These are phyloP conservation scores for Termitomyces sp. DNA, from an alignment of 768 basidiomycete genomes.

Conservation along the genomic window DNA sequence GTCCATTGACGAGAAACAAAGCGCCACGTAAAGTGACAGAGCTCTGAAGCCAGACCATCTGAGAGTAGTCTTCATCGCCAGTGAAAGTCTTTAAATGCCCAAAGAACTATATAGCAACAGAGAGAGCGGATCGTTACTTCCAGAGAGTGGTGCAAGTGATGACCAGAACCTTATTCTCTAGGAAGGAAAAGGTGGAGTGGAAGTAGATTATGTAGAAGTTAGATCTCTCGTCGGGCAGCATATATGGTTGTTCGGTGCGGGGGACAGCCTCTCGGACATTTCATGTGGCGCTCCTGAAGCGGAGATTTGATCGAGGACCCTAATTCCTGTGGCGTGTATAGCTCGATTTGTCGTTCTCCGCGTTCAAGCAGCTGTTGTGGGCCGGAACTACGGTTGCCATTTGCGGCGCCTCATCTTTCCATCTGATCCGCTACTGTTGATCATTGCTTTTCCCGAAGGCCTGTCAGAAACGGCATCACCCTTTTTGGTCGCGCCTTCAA, in stretches of 20 bases:
- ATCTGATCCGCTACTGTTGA: background rate
- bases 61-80: background rate
- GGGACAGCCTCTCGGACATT: background rate
- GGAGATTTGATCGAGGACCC: background rate
- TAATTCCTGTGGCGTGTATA: background rate
- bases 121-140: background rate
- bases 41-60: conserved; percentile 9
- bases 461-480: background rate
- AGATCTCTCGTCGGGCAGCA: background rate
- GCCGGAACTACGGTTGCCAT: background rate
- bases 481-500: background rate
- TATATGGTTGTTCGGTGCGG: background rate
- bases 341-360: background rate
- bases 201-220: background rate
- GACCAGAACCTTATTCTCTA: background rate
- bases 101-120: background rate
- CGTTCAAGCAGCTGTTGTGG: background rate
- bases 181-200: background rate
- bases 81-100: conserved; percentile 6
- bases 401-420: too few relatives aligned
- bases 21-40: background rate
- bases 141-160: background rate
- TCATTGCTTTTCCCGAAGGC: background rate
- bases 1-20: conserved; percentile 13
- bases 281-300: background rate